These are phyloP conservation scores for Schizonepeta tenuifolia DNA, from an alignment of 257 asterid species.

Conservation along the genomic window DNA sequence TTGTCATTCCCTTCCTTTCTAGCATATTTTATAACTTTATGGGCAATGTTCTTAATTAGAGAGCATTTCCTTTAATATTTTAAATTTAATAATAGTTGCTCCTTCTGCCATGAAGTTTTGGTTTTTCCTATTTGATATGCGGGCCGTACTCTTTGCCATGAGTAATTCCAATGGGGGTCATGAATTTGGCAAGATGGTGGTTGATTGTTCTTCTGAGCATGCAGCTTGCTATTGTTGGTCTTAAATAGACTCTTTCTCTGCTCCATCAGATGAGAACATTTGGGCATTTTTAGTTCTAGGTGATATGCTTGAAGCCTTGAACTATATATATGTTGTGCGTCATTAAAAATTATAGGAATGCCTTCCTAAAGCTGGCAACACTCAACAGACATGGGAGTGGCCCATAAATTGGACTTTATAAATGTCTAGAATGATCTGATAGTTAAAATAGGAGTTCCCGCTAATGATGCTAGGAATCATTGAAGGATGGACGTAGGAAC, in stretches of 20 bases:
- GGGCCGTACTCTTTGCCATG: not conserved
- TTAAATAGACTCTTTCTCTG: not conserved
- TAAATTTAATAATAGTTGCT: not conserved
- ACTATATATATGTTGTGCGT: slow-evolving; percentile 15
- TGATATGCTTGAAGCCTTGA: not conserved
- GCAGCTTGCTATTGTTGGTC: slow-evolving; percentile 8
- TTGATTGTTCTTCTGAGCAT: not conserved
- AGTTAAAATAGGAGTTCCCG: slow-evolving; percentile 20
- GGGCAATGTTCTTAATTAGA: not conserved
- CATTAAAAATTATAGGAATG: slow-evolving; percentile 6
- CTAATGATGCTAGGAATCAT: slow-evolving; percentile 24
- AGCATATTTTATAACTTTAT: slow-evolving; percentile 8
- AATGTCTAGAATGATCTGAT: slow-evolving; percentile 27
- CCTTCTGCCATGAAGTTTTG: not conserved
- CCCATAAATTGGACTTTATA: slow-evolving; percentile 26
- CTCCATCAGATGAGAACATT: not conserved
- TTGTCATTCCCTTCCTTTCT: slow-evolving; percentile 15
- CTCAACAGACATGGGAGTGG: not conserved
- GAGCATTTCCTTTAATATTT: slow-evolving; percentile 21
- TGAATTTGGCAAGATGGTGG: slow-evolving; percentile 25
- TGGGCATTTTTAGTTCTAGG: not conserved
- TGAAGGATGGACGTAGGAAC: slow-evolving; percentile 25
- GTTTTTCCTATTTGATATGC: slow-evolving; percentile 9
- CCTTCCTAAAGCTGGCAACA: slow-evolving; percentile 14
- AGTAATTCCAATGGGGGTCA: slow-evolving; percentile 13